phyloP scores from a whole-genome alignment of 306 rosid genomes.

The Spatholobus suberectus region DNA sequence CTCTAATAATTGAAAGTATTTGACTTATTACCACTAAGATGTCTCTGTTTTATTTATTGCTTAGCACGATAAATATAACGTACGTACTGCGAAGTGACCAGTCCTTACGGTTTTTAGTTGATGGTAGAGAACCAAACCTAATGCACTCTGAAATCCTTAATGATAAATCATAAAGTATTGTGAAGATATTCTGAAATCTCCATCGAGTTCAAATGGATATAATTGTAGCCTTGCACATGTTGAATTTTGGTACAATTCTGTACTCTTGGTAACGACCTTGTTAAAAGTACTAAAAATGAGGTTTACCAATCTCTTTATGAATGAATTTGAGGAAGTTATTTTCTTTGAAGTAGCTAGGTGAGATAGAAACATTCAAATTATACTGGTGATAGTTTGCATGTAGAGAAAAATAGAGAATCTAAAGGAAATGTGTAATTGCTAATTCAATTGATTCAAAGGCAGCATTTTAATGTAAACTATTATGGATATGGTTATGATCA shows the following conservation, averaged over 20 bases:
- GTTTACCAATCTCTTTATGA: neutral
- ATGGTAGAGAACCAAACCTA: neutral
- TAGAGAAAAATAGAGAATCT: neutral
- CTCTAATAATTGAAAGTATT: neutral
- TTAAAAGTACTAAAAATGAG: neutral
- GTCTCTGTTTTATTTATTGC: neutral
- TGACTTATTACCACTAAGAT: neutral
- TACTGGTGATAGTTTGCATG: neutral
- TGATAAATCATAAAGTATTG: neutral
- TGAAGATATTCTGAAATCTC: neutral
- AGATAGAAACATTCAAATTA: neutral
- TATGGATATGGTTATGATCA: neutral
- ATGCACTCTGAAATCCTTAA: neutral
- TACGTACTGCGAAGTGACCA: neutral
- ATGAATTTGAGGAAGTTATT: neutral
- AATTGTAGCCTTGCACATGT: neutral
- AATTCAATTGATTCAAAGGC: conserved; percentile 10
- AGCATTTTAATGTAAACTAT: neutral
- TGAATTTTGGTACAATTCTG: conserved; percentile 5
- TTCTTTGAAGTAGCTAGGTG: neutral
- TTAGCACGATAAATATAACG: neutral
- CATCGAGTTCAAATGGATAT: neutral
- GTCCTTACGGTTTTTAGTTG: conserved; percentile 9
- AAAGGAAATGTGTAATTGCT: neutral
- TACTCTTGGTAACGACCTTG: neutral